These are phyloP conservation scores for Castanospermum australe DNA, from an alignment of 306 rosid genomes.

Conservation along the genomic window DNA sequence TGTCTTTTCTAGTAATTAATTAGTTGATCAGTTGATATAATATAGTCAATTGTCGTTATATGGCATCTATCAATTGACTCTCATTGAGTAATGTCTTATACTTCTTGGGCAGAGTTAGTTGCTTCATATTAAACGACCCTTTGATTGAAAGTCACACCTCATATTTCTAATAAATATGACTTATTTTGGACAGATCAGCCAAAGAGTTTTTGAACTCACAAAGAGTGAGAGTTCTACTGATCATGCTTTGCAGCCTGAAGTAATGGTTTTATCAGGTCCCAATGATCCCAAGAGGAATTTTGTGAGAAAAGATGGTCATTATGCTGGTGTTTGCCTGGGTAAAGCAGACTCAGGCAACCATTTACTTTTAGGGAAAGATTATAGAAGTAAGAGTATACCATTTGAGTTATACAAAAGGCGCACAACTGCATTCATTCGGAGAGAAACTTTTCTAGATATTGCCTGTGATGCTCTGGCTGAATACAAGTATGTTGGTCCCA, in stretches of 20 bases:
- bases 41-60: not conserved
- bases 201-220: slow-evolving; percentile 71
- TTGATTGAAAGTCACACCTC: not conserved
- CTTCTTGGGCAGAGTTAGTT: not conserved
- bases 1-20: not conserved
- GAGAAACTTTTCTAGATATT: slow-evolving; percentile 68
- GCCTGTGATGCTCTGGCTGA: slow-evolving; percentile 82
- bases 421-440: slow-evolving; percentile 61
- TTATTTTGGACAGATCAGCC: slow-evolving; percentile 67
- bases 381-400: slow-evolving; percentile 49
- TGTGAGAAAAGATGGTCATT: slow-evolving; percentile 31
- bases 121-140: not conserved
- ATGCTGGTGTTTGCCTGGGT: not conserved
- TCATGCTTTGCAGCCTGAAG: slow-evolving; percentile 48
- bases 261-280: slow-evolving; percentile 25
- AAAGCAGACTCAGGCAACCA: slow-evolving; percentile 38
- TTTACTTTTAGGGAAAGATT: slow-evolving; percentile 37
- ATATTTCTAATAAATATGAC: not conserved
- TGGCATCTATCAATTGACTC: not conserved
- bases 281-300: slow-evolving; percentile 27
- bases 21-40: not conserved
- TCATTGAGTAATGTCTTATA: not conserved
- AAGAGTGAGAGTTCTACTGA: slow-evolving; percentile 42
- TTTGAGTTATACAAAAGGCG: slow-evolving; percentile 85
- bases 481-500: slow-evolving; percentile 91